phyloP scores from a whole-genome alignment of 2,329 filamentous ascomycete genomes.

The Sclerotinia glacialis region DNA sequence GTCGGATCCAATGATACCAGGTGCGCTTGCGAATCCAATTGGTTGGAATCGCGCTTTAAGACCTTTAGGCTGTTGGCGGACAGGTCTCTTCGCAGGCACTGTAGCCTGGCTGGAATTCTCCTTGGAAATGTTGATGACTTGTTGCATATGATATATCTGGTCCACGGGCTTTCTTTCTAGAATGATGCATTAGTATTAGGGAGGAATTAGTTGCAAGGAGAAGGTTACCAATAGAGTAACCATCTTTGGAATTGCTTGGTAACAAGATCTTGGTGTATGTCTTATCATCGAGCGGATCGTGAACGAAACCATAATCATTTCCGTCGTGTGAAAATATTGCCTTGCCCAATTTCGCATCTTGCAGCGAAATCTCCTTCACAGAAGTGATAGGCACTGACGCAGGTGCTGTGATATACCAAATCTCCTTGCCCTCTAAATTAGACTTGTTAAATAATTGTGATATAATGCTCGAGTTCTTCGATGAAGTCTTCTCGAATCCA shows the following conservation, averaged over 20 bases:
- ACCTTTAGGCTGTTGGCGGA: conserved; percentile 64
- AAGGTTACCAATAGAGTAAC: conserved; percentile 51
- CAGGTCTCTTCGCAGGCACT: conserved; percentile 49
- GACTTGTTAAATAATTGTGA: conserved; percentile 56
- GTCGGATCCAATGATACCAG: conserved; percentile 42
- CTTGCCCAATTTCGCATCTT: conserved; percentile 52
- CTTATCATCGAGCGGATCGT: conserved; percentile 51
- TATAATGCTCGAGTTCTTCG: conserved; percentile 25
- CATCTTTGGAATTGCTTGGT: conserved; percentile 53
- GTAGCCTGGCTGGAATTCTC: conserved; percentile 39
- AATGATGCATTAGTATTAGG: conserved; percentile 12
- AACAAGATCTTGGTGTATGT: conserved; percentile 59
- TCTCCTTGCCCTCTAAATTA: conserved; percentile 65
- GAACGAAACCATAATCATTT: conserved; percentile 58
- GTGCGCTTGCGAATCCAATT: conserved; percentile 54
- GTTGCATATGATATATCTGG: conserved; percentile 63
- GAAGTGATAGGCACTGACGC: conserved; percentile 65
- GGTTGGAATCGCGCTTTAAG: conserved; percentile 66
- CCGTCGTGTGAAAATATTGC: conserved; percentile 61
- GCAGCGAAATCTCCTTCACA: conserved; percentile 62
- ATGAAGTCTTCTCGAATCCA: conserved; percentile 32
- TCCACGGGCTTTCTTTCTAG: conserved; percentile 45
- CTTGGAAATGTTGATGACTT: conserved; percentile 52
- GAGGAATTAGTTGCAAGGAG: not conserved
- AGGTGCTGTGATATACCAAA: conserved; percentile 79